Base-by-base conservation (phyloP, 495 filamentous ascomycete genomes). In the Pseudevernia furfuracea region DNA sequence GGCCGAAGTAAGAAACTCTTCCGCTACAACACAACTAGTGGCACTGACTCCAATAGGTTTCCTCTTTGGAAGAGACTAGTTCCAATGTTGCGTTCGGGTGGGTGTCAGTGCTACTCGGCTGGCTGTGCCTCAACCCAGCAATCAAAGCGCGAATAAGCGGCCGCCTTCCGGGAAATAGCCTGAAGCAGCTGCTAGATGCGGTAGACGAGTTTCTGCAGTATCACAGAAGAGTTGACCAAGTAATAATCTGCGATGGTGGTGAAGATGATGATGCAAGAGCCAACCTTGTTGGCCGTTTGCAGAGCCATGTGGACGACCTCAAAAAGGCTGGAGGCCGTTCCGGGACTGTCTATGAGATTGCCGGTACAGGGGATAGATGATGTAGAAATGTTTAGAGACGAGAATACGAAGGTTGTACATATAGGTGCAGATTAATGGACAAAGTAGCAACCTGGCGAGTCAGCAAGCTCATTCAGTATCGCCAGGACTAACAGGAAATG, bases 11-110 rank as follows among this genome's bases (percentile, higher is more conserved):
- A 71, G 77, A 48, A 62, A 19, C 6, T 12, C 6, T 44, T 49
- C n/a, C 25, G 28, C 25, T 21, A 30, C 34, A 56, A 59, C 23
- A n/a, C 28, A 15, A 36, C 14, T 8, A 34, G 25, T 25, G 25
- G 34, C 60, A 52, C 62, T 66, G 30, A 64, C 48, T 61, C 41
- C 30, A 25, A 25, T 66, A 96, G 90, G 92, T 89, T 62, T 85
- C 90, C 72, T 94, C 91, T 0, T 82, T 92, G 70, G 81, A 91
- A 72, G 90, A 91, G 69, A 86, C 87, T n/a, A 87, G 88, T 59
- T 82, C 86, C 59, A 96, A 93, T 72, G 91, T 99, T 37, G 89
- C 90, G 4, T 86, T 92, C 64, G 95, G 95, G 36, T 99, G 96
- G 70, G 80, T 99, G 49, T 85, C 93, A 1, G 85, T 97, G 7